Base-by-base conservation (phyloP, 179 eudicot genomes). In the Silene vulgaris region DNA sequence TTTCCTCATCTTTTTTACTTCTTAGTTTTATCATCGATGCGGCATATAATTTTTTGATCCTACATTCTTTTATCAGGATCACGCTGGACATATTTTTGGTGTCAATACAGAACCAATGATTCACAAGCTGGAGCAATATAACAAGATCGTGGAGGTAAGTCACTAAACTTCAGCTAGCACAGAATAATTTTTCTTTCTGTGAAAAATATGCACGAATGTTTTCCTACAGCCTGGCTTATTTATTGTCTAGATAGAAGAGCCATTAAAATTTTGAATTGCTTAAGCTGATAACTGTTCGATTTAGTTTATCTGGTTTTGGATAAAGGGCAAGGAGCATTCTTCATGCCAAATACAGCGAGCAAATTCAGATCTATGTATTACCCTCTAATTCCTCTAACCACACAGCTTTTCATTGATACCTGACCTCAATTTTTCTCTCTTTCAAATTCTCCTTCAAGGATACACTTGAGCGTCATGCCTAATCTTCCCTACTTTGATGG, bases 41-140 rank as follows among this genome's bases (percentile, higher is more conserved):
- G 40, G 8, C 66, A 23, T 35, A 20, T 74, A 37, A 70, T 1
- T 71, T 71, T 52, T 1, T 21, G n/a, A 29, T 77, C 11, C 28
- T 28, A 19, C 69, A 13, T 6, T 72, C 79, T 74, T 75, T 5
- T 28, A 77, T 74, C 90, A 94, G 97, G 99, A 95, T 89, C 99
- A 95, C 79, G 99, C 97, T 76, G 99, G 99, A 73, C 99, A 95
- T 80, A 95, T 95, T 80, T 92, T 92, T 90, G 97, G 99, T 69
- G 97, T 95, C 76, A 85, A 95, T 78, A 92, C 99, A 17, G 62
- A 75, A 65, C 89, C 92, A 57, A 95, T 95, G 97, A 83, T 89
- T 75, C 93, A 87, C 63, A 95, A 95, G 77, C 76, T 95, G 87
- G 93, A 92, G 82, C 95, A 95, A 79, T 95, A 95, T 85, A 92